phyloP scores from a whole-genome alignment of 805 yeast species.

The Saccharomycopsis synnaedendra region DNA sequence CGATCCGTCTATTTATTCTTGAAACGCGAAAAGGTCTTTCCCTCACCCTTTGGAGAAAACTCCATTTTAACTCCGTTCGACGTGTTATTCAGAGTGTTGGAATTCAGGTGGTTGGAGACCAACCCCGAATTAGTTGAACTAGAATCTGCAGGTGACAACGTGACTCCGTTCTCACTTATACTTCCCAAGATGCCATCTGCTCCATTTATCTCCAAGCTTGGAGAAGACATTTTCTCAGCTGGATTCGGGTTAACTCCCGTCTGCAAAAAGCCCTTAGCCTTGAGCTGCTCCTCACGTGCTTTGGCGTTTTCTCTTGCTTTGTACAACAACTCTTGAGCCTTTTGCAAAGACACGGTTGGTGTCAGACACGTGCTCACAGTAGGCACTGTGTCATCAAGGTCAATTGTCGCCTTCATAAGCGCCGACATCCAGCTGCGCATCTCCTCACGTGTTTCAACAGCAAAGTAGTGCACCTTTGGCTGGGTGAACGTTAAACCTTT shows the following conservation, averaged over 20 bases:
- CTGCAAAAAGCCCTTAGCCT: slow-evolving; percentile 15
- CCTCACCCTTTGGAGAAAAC: too few relatives aligned
- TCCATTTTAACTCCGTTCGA: too few relatives aligned
- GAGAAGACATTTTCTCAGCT: not conserved
- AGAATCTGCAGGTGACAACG: not conserved
- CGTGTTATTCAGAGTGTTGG: too few relatives aligned
- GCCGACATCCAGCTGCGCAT: slow-evolving; percentile 95
- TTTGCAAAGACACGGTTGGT: slow-evolving; percentile 82
- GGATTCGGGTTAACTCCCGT: slow-evolving; percentile 7
- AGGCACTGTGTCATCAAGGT: slow-evolving; percentile 85
- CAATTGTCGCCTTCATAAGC: slow-evolving; percentile 90
- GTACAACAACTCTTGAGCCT: slow-evolving; percentile 78
- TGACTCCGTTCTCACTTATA: not conserved
- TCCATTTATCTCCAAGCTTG: not conserved
- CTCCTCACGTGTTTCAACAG: slow-evolving; percentile 83
- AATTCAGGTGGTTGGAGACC: not conserved
- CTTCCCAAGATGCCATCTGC: not conserved
- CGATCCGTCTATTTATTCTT: too few relatives aligned
- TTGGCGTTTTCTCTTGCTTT: slow-evolving; percentile 71
- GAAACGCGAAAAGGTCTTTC: too few relatives aligned
- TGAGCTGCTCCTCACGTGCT: slow-evolving; percentile 34
- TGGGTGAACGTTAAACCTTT: slow-evolving; percentile 95
- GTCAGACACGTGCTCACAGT: slow-evolving; percentile 87
- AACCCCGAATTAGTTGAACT: not conserved
- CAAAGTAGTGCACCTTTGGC: slow-evolving; percentile 92